Percentiles rank a stretch among this genome's conserved stretches.
These are phyloP conservation scores for Tympanopsis confertula DNA, from an alignment of 2,329 filamentous ascomycete genomes.

Conservation along the genomic window DNA sequence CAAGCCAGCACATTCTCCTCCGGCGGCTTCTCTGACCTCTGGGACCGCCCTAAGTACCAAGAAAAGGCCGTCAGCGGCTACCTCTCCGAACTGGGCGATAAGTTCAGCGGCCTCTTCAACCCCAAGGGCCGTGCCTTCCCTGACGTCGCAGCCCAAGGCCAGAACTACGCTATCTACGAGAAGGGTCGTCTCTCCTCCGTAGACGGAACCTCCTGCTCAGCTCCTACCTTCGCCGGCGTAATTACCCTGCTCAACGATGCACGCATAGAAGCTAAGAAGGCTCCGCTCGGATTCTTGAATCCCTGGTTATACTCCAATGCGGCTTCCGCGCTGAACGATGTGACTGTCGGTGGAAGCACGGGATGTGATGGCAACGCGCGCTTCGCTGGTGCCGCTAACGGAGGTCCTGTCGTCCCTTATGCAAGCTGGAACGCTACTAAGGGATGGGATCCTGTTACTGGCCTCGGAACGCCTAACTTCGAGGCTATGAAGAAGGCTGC, in stretches of 20 bases:
- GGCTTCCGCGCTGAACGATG: conserved; percentile 9
- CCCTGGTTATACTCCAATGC: conserved; percentile 8
- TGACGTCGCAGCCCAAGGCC: conserved; percentile 30
- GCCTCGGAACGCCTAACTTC: conserved; percentile 31
- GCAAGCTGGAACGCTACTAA: conserved; percentile 26
- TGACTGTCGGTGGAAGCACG: conserved; percentile 13
- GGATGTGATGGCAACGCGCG: conserved; percentile 18
- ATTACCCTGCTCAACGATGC: conserved; percentile 40
- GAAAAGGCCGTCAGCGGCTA: conserved; percentile 28
- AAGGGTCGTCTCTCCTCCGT: conserved; percentile 3
- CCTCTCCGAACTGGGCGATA: conserved; percentile 20
- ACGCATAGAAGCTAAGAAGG: conserved; percentile 28
- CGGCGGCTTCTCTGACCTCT: conserved; percentile 40
- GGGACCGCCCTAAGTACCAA: conserved; percentile 32
- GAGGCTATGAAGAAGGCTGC: conserved; percentile 16
- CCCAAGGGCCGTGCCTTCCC: conserved; percentile 38
- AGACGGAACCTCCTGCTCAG: conserved; percentile 24
- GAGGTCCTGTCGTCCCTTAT: conserved; percentile 12
- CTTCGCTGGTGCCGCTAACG: conserved; percentile 11
- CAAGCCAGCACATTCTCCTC: conserved; percentile 27
- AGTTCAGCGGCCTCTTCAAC: conserved; percentile 30
- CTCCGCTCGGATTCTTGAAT: conserved; percentile 28
- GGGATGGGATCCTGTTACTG: conserved; percentile 34
- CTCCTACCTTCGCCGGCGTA: conserved; percentile 37
- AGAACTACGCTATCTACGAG: conserved; percentile 32